Evolutionary conservation across 2,329 filamentous ascomycete species (phyloP).

Genomic region (Grosmannia huntii): DNA sequence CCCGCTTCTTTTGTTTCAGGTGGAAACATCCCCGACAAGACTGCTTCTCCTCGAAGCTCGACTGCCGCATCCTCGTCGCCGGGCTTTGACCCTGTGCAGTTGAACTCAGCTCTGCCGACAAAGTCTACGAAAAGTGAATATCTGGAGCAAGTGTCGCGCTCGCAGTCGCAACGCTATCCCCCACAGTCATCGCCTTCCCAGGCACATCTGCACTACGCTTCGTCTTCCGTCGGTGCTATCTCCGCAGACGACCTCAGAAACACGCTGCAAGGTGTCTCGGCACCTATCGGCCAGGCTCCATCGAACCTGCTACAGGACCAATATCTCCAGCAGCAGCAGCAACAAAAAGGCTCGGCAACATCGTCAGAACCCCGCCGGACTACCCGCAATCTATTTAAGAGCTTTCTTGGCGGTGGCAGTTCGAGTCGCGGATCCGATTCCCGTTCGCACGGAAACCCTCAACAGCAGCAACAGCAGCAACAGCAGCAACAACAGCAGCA

Average conservation of each 20-base stretch:
- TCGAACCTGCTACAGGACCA: slow-evolving; percentile 6
- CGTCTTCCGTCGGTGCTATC: slow-evolving; percentile 18
- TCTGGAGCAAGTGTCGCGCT: slow-evolving; percentile 33
- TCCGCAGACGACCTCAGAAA: slow-evolving; percentile 30
- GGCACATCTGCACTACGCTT: slow-evolving; percentile 21
- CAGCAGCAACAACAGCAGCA: slow-evolving; percentile 8
- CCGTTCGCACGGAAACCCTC: slow-evolving; percentile 13
- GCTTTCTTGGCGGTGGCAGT: slow-evolving; percentile 32
- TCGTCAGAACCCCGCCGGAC: slow-evolving; percentile 24
- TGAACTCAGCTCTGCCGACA: slow-evolving; percentile 14
- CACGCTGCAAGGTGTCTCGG: slow-evolving; percentile 15
- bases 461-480: slow-evolving; percentile 11
- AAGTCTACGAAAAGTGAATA: slow-evolving; percentile 25
- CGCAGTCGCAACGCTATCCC: slow-evolving; percentile 38
- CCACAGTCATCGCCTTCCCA: slow-evolving; percentile 16
- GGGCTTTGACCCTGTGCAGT: slow-evolving; percentile 2
- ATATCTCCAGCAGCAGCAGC: slow-evolving; percentile 16
- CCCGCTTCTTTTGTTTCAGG: slow-evolving; percentile 15
- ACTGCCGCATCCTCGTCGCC: not conserved
- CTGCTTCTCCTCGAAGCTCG: not conserved
- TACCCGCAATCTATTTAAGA: slow-evolving; percentile 41
- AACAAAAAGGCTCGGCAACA: slow-evolving; percentile 10
- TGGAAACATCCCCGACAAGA: slow-evolving; percentile 19
- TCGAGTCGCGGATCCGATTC: slow-evolving; percentile 17
- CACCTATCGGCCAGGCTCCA: slow-evolving; percentile 14